Evolutionary conservation across 176 grass and related monocot species (phyloP).

Genomic region (Raddia distichophylla): DNA sequence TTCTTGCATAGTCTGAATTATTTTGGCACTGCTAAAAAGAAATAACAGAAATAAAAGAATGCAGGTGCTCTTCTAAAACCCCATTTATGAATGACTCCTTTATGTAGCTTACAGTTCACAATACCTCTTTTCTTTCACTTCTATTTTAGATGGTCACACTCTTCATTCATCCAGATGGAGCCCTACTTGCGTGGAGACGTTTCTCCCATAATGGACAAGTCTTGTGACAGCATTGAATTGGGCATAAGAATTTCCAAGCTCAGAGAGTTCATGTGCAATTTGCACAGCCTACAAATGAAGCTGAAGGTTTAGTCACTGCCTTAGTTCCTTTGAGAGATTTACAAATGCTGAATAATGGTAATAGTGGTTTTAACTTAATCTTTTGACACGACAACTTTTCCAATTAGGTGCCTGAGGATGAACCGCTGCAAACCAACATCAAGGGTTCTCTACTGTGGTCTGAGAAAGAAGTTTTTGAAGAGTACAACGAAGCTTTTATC

Average conservation of each 20-base stretch:
- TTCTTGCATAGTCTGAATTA: conserved; percentile 23
- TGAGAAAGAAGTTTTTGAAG: conserved; percentile 56
- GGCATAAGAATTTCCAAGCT: conserved; percentile 66
- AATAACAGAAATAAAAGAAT: conserved; percentile 11
- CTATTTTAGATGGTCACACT: conserved; percentile 68
- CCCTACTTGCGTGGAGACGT: conserved; percentile 78
- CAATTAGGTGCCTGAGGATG: conserved; percentile 71
- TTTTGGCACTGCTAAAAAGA: conserved; percentile 13
- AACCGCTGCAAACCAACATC: conserved; percentile 85
- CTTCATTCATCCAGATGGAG: conserved; percentile 87
- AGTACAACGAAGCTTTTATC: conserved; percentile 65
- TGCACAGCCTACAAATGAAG: conserved; percentile 91
- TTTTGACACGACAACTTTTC: conserved; percentile 29
- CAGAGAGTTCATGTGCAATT: conserved; percentile 66
- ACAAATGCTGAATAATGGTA: conserved; percentile 5
- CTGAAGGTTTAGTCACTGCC: conserved; percentile 56
- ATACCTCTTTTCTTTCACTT: conserved; percentile 40
- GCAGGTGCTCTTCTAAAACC: conserved; percentile 4
- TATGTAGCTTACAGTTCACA: conserved; percentile 34
- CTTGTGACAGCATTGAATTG: conserved; percentile 50
- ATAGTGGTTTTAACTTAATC: not conserved
- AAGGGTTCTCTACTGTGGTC: conserved; percentile 86
- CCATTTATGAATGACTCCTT: conserved; percentile 12
- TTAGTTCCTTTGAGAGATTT: conserved; percentile 25
- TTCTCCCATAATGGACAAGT: conserved; percentile 67